These are phyloP conservation scores for Besnoitia besnoiti DNA, from an alignment of 169 alveolate species.

Conservation along the genomic window DNA sequence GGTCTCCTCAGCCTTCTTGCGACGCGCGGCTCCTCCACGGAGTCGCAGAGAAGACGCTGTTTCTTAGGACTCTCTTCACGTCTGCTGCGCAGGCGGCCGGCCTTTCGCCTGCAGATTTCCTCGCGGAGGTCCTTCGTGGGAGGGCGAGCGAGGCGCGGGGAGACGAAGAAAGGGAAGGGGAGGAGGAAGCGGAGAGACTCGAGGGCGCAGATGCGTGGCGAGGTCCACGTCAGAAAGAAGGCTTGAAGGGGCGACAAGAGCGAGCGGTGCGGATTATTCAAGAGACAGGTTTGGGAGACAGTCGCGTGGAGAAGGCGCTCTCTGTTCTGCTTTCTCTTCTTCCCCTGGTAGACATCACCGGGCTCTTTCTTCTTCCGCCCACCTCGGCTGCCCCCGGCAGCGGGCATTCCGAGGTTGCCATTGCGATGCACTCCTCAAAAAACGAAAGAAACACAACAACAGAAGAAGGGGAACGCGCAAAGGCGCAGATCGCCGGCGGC, in stretches of 20 bases:
- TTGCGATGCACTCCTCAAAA: too few relatives aligned
- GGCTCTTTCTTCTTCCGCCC: background rate
- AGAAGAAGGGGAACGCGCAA: background rate
- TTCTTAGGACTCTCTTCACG: conserved; percentile 10
- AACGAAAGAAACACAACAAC: background rate
- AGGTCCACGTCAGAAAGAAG: too few relatives aligned
- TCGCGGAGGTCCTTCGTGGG: background rate
- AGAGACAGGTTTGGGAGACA: background rate
- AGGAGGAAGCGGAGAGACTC: background rate
- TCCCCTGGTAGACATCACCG: background rate
- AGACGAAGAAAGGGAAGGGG: background rate
- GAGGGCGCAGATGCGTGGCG: background rate
- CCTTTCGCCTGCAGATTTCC: background rate
- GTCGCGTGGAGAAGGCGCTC: background rate
- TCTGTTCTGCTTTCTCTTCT: background rate
- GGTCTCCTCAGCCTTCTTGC: too few relatives aligned
- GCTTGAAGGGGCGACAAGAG: background rate
- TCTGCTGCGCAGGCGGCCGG: conserved; percentile 8
- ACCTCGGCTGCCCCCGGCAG: background rate
- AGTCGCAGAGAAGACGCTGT: background rate
- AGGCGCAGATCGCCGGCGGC: too few relatives aligned
- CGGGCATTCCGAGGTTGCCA: too few relatives aligned
- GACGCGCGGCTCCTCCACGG: background rate
- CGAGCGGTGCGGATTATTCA: background rate
- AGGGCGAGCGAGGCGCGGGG: background rate